Conservation (phyloP, 2,329 filamentous ascomycete genomes). For the Penicillium griseofulvum region DNA sequence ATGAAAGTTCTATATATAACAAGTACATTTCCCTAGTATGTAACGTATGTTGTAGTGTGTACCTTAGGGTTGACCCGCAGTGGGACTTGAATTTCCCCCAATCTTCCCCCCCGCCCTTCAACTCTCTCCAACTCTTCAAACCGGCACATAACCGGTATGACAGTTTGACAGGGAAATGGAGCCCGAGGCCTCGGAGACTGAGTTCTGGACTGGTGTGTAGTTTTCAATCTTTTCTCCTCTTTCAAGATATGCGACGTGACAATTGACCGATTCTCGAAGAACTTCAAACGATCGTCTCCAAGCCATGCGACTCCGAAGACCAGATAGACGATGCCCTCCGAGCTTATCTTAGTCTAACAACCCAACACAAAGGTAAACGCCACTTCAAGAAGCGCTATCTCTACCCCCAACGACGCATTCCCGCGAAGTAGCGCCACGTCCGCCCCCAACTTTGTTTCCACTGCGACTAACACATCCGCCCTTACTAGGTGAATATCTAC, state of each 20-base stretch:
- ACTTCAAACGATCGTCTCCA: slow-evolving; percentile 64
- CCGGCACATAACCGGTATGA: slow-evolving; percentile 32
- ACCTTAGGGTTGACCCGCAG: slow-evolving; percentile 13
- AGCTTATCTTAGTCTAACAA: slow-evolving; percentile 75
- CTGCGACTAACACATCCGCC: slow-evolving; percentile 12
- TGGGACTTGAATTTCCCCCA: slow-evolving; percentile 16
- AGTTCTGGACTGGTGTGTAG: slow-evolving; percentile 80
- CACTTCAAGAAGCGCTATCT: neutral
- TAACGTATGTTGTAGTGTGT: neutral
- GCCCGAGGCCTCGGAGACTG: slow-evolving; percentile 71
- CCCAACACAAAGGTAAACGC: slow-evolving; percentile 62
- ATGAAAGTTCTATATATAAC: slow-evolving; percentile 13
- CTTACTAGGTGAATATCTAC: slow-evolving; percentile 63
- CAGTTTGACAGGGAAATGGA: slow-evolving; percentile 54
- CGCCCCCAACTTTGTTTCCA: neutral
- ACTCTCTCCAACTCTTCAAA: slow-evolving; percentile 21
- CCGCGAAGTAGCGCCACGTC: neutral
- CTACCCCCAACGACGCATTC: neutral
- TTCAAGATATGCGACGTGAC: slow-evolving; percentile 7
- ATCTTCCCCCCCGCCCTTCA: slow-evolving; percentile 13
- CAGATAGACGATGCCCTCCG: slow-evolving; percentile 82
- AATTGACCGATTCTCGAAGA: slow-evolving; percentile 46
- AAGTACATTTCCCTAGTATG: neutral
- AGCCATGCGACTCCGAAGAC: slow-evolving; percentile 59
- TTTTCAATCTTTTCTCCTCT: neutral